These are phyloP conservation scores for Tympanopsis confertula DNA, from an alignment of 2,329 filamentous ascomycete species.

Conservation along the genomic window DNA sequence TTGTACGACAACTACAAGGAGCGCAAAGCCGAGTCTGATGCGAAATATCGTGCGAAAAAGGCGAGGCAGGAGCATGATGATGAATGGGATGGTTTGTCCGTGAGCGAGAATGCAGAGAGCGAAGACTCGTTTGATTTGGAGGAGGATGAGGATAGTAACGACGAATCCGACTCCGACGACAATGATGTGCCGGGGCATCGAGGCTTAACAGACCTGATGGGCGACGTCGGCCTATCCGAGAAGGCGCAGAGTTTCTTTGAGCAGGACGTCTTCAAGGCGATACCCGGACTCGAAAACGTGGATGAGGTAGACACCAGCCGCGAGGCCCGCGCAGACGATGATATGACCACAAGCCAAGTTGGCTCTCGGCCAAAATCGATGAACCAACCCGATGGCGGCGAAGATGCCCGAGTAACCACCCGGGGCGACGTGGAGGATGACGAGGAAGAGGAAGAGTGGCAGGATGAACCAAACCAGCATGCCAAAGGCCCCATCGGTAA, in stretches of 20 bases:
- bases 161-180: constrained; percentile 48
- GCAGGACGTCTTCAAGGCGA: constrained; percentile 83
- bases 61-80: constrained; percentile 70
- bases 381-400: not conserved
- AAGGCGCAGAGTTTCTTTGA: constrained; percentile 82
- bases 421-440: not conserved
- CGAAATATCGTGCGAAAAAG: constrained; percentile 84
- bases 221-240: constrained; percentile 59
- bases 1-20: constrained; percentile 83
- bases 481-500: constrained; percentile 52
- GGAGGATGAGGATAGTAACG: constrained; percentile 50
- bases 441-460: constrained; percentile 42
- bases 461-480: constrained; percentile 49
- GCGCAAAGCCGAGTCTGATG: constrained; percentile 65
- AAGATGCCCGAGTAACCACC: not conserved
- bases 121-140: constrained; percentile 39
- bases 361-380: constrained; percentile 5
- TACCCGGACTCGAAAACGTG: constrained; percentile 55
- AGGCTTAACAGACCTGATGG: constrained; percentile 20
- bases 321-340: constrained; percentile 26
- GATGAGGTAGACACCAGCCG: constrained; percentile 28
- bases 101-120: constrained; percentile 43
- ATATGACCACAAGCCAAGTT: constrained; percentile 20
- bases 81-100: constrained; percentile 83
- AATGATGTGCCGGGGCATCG: constrained; percentile 20